Evolutionary conservation across 2,329 filamentous ascomycete species (phyloP), one percentile per base, ranked within the genome.

Genomic region (Coniochaeta ligniaria): DNA sequence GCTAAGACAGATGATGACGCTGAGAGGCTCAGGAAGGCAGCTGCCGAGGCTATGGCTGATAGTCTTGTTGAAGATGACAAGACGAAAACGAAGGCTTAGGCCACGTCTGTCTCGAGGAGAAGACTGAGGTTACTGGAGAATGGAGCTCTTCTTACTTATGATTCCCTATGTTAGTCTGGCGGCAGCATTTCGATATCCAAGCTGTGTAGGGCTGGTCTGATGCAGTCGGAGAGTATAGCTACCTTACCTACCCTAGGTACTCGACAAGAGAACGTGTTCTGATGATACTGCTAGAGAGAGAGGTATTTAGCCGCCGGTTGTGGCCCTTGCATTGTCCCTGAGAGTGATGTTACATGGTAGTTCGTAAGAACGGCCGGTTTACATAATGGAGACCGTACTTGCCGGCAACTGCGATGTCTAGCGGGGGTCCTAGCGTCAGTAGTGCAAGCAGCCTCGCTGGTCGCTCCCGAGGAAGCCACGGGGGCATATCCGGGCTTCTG

Each of bases 1-100:
- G 71, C 72, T 60, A 80, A 82, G 68, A 69, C 78, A 65, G 82
- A 85, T 59, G 80, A 87, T 62, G 80, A 72, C 45, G 56, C 62
- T 63, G 88, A 86, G 69, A 82, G 81, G 68, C 72, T 87, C 68
- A 89, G 87, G 78, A 83, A 87, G 72, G 86, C 84, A 1, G 85
- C 88, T 28, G 81, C 82, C 12, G 82, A 84, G 70, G 82, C 82
- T 16, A 85, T 85, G 82, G 75, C 80, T 11, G 82, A 84, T 43
- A 83, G 76, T 63, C 68, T 85, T 61, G 79, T 83, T 45, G 76
- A 78, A 45, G 73, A 72, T 43, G 75, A 75, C 66, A 63, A 66
- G 33, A 41, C 38, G 16, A 65, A 69, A 55, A 64, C 28, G 2
- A 57, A 57, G 54, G 54, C 35, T 26, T 35, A 57, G 69, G 60